Percentiles rank a stretch among this genome's conserved stretches.
These are phyloP conservation scores for Sugiyamaella chiloensis DNA, from an alignment of 805 yeast species.

Conservation along the genomic window DNA sequence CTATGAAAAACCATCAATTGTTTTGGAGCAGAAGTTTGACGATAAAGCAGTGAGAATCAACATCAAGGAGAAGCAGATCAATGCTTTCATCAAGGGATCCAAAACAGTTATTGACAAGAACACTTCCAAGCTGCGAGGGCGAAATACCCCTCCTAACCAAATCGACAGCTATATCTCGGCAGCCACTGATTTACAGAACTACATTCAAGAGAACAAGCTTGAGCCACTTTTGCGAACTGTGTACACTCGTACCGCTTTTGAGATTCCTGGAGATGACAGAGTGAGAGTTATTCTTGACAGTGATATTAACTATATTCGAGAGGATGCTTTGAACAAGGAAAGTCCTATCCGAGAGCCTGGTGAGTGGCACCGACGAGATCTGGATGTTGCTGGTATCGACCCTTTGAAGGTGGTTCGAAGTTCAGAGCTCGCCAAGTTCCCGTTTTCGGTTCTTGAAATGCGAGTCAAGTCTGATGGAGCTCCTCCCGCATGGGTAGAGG, in stretches of 20 bases:
- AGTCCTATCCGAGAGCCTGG: conserved; percentile 87
- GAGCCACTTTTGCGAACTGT: conserved; percentile 86
- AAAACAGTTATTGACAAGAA: conserved; percentile 47
- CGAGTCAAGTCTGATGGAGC: conserved; percentile 49
- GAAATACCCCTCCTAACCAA: conserved; percentile 52
- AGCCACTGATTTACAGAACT: conserved; percentile 58
- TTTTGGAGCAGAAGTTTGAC: conserved; percentile 69
- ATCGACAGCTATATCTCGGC: conserved; percentile 52
- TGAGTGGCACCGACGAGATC: conserved; percentile 89
- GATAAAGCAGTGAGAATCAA: conserved; percentile 56
- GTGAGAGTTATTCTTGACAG: conserved; percentile 88
- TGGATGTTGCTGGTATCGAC: conserved; percentile 68
- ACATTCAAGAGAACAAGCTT: conserved; percentile 60
- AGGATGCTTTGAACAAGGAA: conserved; percentile 78
- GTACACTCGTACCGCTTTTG: conserved; percentile 92
- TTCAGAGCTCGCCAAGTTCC: conserved; percentile 82
- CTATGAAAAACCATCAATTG: conserved; percentile 68
- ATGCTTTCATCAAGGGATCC: conserved; percentile 61
- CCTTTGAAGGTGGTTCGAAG: conserved; percentile 74
- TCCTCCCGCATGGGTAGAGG: conserved; percentile 70
- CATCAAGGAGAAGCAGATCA: conserved; percentile 78
- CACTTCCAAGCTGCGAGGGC: conserved; percentile 58
- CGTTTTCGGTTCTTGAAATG: conserved; percentile 76
- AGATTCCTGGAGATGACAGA: conserved; percentile 95
- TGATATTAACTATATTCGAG: conserved; percentile 82